Evolutionary conservation across 108 stramenopile species (phyloP), one percentile per base, ranked within the genome.

Genomic region (Pseudonitzschia pungens): DNA sequence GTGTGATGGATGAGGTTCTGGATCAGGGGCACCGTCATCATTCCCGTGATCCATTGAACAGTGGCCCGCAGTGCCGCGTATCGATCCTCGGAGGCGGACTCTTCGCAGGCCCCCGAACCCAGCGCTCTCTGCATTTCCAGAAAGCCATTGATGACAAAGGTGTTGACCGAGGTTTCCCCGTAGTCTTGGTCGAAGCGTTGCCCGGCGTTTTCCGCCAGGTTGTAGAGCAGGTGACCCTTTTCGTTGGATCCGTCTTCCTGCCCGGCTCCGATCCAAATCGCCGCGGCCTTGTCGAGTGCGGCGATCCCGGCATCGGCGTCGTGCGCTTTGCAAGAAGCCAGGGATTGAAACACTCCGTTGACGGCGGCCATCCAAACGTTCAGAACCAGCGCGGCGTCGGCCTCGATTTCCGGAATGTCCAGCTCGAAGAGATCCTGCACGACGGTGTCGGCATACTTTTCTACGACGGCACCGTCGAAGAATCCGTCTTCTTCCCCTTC

Each of bases 291-390:
- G 66, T 94, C 93, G 48, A 94, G 70, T 4, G 68, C 77, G 21
- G 50, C 73, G 14, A 77, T 18, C 64, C 69, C 77, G 1, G 68
- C 43, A 20, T 63, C 54, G 12, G 24, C 29, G 33, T 81, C 65
- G 29, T 63, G 72, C n/a, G 66, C 41, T 45, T 55, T 58, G 73
- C 91, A 94, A 15, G 80, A 43, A 12, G 53, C 42, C 50, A 86
- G 51, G 26, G 75, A 84, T 27, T 86, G 73, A 70, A 87, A 88
- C 0, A 94, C 72, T 18, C 79, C 50, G 71, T 90, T 80, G 0
- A 79, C 81, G 41, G 75, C 77, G 1, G 83, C 86, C 91, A 92
- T 94, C 87, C 89, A 89, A 59, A 94, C 78, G 57, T 76, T 87
- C 15, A 87, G 56, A 11, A 85, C 78, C 21, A 89, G 11, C 18